Conservation (phyloP, 2,329 filamentous ascomycete species). For the Exutisphaerella laricina region DNA sequence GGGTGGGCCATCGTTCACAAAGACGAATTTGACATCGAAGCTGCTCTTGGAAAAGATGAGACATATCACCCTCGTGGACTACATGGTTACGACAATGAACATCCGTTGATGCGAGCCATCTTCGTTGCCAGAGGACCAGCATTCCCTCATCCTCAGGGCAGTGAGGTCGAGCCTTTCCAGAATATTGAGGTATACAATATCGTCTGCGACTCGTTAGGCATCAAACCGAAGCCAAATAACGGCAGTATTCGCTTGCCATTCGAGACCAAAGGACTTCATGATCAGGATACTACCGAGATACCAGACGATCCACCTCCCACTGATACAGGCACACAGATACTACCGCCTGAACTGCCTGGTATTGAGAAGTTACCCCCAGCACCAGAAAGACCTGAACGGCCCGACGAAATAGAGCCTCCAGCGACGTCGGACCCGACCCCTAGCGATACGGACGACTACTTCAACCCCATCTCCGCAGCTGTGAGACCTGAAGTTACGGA, state of each 20-base stretch:
- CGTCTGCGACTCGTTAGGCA: slow-evolving; percentile 76
- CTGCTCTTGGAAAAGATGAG: slow-evolving; percentile 57
- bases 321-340: slow-evolving; percentile 5
- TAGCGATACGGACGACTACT: slow-evolving; percentile 1
- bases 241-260: slow-evolving; percentile 74
- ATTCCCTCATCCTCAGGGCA: slow-evolving; percentile 80
- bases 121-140: slow-evolving; percentile 89
- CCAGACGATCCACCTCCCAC: slow-evolving; percentile 20
- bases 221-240: slow-evolving; percentile 74
- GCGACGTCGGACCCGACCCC: slow-evolving; percentile 1
- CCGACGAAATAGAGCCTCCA: background rate
- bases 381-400: background rate
- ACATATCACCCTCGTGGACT: slow-evolving; percentile 77
- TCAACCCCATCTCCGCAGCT: slow-evolving; percentile 5
- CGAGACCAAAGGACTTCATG: slow-evolving; percentile 57
- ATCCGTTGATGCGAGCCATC: slow-evolving; percentile 93
- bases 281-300: slow-evolving; percentile 14
- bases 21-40: slow-evolving; percentile 67
- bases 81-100: slow-evolving; percentile 91
- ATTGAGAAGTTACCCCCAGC: slow-evolving; percentile 7
- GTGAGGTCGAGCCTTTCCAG: slow-evolving; percentile 73
- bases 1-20: slow-evolving; percentile 88
- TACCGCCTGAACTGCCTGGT: slow-evolving; percentile 12
- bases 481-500: slow-evolving; percentile 19
- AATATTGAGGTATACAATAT: slow-evolving; percentile 96